Percentiles rank a stretch among this genome's conserved stretches.
Evolutionary conservation across 1,284 basidiomycete genomes (phyloP).

Genomic region (Acaromyces ingoldii): DNA sequence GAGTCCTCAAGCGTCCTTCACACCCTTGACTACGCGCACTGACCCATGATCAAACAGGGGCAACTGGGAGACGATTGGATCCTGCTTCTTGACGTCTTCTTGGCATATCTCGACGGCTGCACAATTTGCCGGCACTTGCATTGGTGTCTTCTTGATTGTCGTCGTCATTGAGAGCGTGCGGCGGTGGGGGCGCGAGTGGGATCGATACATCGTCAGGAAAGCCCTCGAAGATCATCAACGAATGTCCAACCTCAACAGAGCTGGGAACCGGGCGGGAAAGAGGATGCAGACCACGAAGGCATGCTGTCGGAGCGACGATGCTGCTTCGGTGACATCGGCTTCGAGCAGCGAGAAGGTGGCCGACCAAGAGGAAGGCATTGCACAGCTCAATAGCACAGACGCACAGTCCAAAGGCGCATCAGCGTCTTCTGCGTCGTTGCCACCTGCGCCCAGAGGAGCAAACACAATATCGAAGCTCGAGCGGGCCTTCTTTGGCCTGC

Average conservation of each 20-base stretch:
- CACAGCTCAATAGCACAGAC: background rate
- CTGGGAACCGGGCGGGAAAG: background rate
- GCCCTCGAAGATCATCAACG: background rate
- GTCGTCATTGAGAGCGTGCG: conserved; percentile 15
- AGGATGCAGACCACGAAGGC: background rate
- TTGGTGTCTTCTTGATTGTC: conserved; percentile 18
- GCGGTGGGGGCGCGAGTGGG: conserved; percentile 17
- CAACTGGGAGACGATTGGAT: conserved; percentile 6
- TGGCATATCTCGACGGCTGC: conserved; percentile 13
- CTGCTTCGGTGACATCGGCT: background rate
- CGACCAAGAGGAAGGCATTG: background rate
- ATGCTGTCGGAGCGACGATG: background rate
- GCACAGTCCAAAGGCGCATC: too few relatives aligned
- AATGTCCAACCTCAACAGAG: background rate
- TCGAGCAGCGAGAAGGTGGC: background rate
- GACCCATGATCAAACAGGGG: too few relatives aligned
- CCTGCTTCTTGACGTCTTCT: conserved; percentile 9
- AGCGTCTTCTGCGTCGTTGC: background rate
- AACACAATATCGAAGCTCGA: background rate
- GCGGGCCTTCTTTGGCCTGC: conserved; percentile 10
- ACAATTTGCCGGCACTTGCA: conserved; percentile 18
- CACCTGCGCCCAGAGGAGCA: background rate
- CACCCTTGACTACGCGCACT: too few relatives aligned
- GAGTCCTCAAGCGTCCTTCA: too few relatives aligned
- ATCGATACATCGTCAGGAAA: conserved; percentile 15